Base-by-base conservation (phyloP, 176 grass and related monocot species). In the Raddia guianensis region DNA sequence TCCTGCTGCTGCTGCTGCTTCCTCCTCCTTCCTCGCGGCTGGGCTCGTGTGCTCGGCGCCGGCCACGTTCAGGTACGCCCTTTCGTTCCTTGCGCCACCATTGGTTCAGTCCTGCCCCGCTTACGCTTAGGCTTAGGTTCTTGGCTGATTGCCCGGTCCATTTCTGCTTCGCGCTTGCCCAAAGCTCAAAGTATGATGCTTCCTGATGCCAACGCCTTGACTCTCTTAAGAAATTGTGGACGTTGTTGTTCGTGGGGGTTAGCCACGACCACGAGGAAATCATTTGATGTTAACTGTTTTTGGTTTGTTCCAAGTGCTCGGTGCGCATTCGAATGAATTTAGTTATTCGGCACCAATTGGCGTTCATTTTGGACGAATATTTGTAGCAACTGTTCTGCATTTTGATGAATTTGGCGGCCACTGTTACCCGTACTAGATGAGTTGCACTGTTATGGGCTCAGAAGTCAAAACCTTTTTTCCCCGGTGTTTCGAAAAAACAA, bases 31-130 rank as follows among this genome's bases (percentile, higher is more conserved):
- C 55, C 81, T 88, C 68, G 49, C 52, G 7, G 42, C 60, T 5
- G 35, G 76, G 46, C 62, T 9, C 37, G 76, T 49, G 47, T 63
- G 63, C 48, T 80, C 77, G 19, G 49, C 72, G 5, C 65, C 87
- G 49, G 65, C 82, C 55, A 60, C 78, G 42, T 44, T 75, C 56
- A 84, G 87, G 87, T 80, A 81, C 43, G 82, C 45, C 27, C 69
- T 68, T 68, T 58, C 19, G 37, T 82, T 72, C 47, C 42, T n/a
- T 57, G 59, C 57, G 35, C 46, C 48, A 18, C 68, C 80, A 52
- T 76, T 59, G 54, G 76, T 76, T 67, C 47, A 1, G 8, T 63
- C 27, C 40, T 42, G 9, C 37, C 46, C 20, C 72, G 49, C n/a
- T 27, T 27, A 27, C 27, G 27, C 27, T 27, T 27, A 27, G 0